Conservation (phyloP, 352 stramenopile genomes). For the Pythium brachiatum region DNA sequence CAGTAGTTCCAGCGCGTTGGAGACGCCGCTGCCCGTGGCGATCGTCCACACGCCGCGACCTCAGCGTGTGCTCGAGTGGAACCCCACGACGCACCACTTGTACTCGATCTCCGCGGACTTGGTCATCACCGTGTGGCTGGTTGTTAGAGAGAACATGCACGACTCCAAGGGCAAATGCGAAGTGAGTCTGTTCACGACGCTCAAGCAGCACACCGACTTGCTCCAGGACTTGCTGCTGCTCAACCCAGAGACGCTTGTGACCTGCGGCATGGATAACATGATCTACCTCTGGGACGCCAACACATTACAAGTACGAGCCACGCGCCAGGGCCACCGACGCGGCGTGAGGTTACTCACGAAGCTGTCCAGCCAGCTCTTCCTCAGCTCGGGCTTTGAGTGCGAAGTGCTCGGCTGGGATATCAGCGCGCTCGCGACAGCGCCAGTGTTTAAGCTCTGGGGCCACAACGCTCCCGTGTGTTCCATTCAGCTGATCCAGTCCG, state of each 20-base stretch:
- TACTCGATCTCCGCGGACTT: conserved; percentile 77
- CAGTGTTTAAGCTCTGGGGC: conserved; percentile 68
- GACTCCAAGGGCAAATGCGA: conserved; percentile 42
- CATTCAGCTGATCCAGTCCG: conserved; percentile 59
- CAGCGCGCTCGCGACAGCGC: conserved; percentile 47
- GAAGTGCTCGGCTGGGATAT: conserved; percentile 79
- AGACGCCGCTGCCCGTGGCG: conserved; percentile 59
- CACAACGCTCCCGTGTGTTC: conserved; percentile 66
- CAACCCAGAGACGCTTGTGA: conserved; percentile 65
- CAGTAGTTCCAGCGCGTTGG: conserved; percentile 54
- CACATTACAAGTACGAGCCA: conserved; percentile 42
- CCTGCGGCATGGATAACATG: conserved; percentile 73
- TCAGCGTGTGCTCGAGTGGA: conserved; percentile 75
- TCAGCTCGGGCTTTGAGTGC: conserved; percentile 72
- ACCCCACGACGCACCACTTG: conserved; percentile 40
- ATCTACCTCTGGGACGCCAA: conserved; percentile 73
- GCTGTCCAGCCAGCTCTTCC: conserved; percentile 63
- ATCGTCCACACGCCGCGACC: conserved; percentile 64
- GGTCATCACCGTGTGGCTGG: conserved; percentile 61
- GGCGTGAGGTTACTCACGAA: conserved; percentile 64
- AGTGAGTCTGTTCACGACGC: conserved; percentile 44
- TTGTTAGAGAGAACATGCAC: conserved; percentile 36
- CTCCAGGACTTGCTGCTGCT: conserved; percentile 72
- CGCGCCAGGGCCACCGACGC: conserved; percentile 54
- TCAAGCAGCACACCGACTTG: conserved; percentile 71